phyloP scores from a whole-genome alignment of 139 green algal genomes.

The Pedinophyceae sp. region DNA sequence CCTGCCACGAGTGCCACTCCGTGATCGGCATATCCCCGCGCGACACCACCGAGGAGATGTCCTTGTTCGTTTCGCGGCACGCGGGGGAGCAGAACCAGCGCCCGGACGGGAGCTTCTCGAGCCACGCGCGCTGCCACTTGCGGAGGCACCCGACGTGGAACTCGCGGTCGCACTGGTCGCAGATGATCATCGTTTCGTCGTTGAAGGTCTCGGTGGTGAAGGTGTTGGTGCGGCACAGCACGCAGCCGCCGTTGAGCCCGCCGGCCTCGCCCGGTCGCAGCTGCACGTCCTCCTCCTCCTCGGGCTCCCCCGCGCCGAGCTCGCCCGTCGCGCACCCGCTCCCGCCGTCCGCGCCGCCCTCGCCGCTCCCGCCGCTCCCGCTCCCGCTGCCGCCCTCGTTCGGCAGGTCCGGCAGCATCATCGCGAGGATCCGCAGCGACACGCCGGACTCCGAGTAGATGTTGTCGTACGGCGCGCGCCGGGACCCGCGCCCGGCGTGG shows the following conservation, averaged over 20 bases:
- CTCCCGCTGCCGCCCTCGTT: slow-evolving; percentile 4
- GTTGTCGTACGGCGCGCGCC: slow-evolving; percentile 46
- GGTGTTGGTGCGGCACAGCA: slow-evolving; percentile 54
- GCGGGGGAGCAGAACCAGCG: slow-evolving; percentile 74
- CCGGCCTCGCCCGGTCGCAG: slow-evolving; percentile 13
- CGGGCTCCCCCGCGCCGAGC: not conserved
- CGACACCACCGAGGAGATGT: slow-evolving; percentile 23
- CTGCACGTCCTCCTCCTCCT: not conserved
- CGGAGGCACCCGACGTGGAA: slow-evolving; percentile 70
- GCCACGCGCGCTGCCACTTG: slow-evolving; percentile 5
- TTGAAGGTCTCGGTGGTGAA: slow-evolving; percentile 59
- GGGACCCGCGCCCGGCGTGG: slow-evolving; percentile 42
- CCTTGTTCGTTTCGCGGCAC: slow-evolving; percentile 32
- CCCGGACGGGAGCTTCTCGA: slow-evolving; percentile 24
- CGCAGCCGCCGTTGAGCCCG: slow-evolving; percentile 45
- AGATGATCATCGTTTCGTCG: slow-evolving; percentile 78
- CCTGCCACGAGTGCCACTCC: slow-evolving; percentile 27
- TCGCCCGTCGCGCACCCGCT: slow-evolving; percentile 6
- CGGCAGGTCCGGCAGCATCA: slow-evolving; percentile 1
- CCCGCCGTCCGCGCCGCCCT: slow-evolving; percentile 5
- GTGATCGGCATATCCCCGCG: slow-evolving; percentile 21
- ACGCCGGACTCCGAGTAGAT: not conserved
- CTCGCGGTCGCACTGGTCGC: slow-evolving; percentile 89
- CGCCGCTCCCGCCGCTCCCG: slow-evolving; percentile 1
- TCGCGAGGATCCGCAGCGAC: slow-evolving; percentile 5